These are phyloP conservation scores for Oidiodendron maius DNA, from an alignment of 495 filamentous ascomycete species.

Conservation along the genomic window DNA sequence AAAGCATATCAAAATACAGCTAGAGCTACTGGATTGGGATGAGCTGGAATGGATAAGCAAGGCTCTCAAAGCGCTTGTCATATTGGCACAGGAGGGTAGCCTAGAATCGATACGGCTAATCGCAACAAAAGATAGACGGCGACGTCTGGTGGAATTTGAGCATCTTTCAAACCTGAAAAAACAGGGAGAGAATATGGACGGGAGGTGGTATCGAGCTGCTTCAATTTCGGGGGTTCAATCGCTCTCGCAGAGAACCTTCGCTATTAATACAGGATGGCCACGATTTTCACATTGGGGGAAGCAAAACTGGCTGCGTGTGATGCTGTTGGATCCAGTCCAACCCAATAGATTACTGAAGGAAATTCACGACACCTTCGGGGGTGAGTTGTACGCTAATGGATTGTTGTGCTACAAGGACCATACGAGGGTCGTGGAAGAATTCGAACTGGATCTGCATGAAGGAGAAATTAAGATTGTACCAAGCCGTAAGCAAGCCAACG, in stretches of 20 bases:
- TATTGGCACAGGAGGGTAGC: conserved; percentile 3
- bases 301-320: conserved; percentile 18
- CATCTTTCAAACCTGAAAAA: conserved; percentile 10
- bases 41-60: conserved; percentile 18
- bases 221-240: too few species aligned
- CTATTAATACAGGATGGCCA: conserved; percentile 16
- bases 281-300: conserved; percentile 20
- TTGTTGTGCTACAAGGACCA: conserved; percentile 4
- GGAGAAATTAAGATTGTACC: conserved; percentile 14
- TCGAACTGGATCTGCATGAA: conserved; percentile 11
- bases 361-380: conserved; percentile 14
- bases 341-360: conserved; percentile 9
- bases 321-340: conserved; percentile 17
- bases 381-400: conserved; percentile 12
- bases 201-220: conserved; percentile 7
- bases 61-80: conserved; percentile 8
- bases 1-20: conserved; percentile 8
- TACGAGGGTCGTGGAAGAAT: not conserved
- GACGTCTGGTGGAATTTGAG: conserved; percentile 13
- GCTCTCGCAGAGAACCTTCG: conserved; percentile 1
- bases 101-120: conserved; percentile 11
- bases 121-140: conserved; percentile 11
- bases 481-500: too few species aligned
- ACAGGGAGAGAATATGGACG: conserved; percentile 13
- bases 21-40: conserved; percentile 20